A percentile compares a stretch with the other conserved stretches of the same genome.
Evolutionary conservation across 768 basidiomycete species (phyloP).

Genomic region (Naganishia onofrii): DNA sequence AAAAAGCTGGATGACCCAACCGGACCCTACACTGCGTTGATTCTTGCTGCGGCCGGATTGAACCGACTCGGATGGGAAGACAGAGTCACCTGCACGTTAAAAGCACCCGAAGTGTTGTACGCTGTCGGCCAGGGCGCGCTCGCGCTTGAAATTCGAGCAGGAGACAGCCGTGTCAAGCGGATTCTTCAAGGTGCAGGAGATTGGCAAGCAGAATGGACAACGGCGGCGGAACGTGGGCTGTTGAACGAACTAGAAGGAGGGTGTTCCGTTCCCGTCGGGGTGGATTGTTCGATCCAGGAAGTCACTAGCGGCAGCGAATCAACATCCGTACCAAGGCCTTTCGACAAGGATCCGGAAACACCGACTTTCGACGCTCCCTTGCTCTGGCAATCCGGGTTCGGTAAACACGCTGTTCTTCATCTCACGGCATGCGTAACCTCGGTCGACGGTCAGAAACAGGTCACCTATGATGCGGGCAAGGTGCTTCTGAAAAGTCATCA

Average conservation of each 20-base stretch:
- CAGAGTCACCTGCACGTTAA: constrained; percentile 74
- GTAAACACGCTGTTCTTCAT: constrained; percentile 55
- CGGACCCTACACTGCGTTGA: constrained; percentile 76
- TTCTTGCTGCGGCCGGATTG: constrained; percentile 91
- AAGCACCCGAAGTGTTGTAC: constrained; percentile 65
- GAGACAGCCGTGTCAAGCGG: constrained; percentile 63
- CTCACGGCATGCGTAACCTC: constrained; percentile 82
- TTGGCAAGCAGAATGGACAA: constrained; percentile 71
- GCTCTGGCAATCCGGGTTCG: constrained; percentile 31
- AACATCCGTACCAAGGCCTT: constrained; percentile 12
- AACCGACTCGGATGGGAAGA: constrained; percentile 65
- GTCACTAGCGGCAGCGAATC: constrained; percentile 50
- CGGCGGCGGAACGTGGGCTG: constrained; percentile 80
- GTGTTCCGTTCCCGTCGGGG: constrained; percentile 93
- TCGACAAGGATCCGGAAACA: constrained; percentile 30
- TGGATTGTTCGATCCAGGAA: constrained; percentile 57
- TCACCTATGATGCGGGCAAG: constrained; percentile 63
- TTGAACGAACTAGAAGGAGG: constrained; percentile 90
- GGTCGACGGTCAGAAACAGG: constrained; percentile 69
- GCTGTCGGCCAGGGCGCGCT: constrained; percentile 95
- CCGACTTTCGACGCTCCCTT: constrained; percentile 38
- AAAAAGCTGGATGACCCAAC: constrained; percentile 81
- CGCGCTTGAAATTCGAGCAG: constrained; percentile 70
- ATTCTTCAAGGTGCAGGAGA: constrained; percentile 71
- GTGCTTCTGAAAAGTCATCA: constrained; percentile 57